Conservation (phyloP, 805 yeast genomes). For the Blastobotrys chiropterorum region DNA sequence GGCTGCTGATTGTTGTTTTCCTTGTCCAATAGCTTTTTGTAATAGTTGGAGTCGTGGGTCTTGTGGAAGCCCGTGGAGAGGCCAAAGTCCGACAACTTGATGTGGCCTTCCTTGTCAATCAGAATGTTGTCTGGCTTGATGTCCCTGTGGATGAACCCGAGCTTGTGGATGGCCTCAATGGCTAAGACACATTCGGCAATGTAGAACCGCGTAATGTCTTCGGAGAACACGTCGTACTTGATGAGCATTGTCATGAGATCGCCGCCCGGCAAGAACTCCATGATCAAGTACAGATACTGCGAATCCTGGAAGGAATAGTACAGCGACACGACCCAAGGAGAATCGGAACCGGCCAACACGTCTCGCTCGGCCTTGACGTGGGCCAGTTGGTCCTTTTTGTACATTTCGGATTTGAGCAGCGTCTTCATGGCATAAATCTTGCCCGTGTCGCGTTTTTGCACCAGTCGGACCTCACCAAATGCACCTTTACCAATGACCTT, state of each 20-base stretch:
- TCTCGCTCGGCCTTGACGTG: constrained; percentile 96
- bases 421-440: constrained; percentile 94
- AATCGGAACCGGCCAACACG: constrained; percentile 83
- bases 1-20: constrained; percentile 33
- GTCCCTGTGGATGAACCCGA: constrained; percentile 93
- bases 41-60: constrained; percentile 86
- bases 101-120: constrained; percentile 71
- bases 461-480: constrained; percentile 93
- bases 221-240: constrained; percentile 89
- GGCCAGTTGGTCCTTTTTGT: constrained; percentile 87
- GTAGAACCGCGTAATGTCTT: constrained; percentile 80
- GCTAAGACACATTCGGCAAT: constrained; percentile 96
- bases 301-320: constrained; percentile 79
- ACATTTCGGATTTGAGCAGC: constrained; percentile 83
- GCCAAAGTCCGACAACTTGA: constrained; percentile 70
- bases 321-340: constrained; percentile 82
- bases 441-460: constrained; percentile 88
- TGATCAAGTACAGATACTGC: constrained; percentile 65
- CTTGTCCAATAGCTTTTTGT: constrained; percentile 72
- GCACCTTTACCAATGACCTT: constrained; percentile 96
- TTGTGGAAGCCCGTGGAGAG: constrained; percentile 88
- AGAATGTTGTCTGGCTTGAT: constrained; percentile 95
- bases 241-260: constrained; percentile 93
- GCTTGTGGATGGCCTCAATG: constrained; percentile 86
- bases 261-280: constrained; percentile 82